These are phyloP conservation scores for Vigna angularis DNA, from an alignment of 306 rosid species.

Conservation along the genomic window DNA sequence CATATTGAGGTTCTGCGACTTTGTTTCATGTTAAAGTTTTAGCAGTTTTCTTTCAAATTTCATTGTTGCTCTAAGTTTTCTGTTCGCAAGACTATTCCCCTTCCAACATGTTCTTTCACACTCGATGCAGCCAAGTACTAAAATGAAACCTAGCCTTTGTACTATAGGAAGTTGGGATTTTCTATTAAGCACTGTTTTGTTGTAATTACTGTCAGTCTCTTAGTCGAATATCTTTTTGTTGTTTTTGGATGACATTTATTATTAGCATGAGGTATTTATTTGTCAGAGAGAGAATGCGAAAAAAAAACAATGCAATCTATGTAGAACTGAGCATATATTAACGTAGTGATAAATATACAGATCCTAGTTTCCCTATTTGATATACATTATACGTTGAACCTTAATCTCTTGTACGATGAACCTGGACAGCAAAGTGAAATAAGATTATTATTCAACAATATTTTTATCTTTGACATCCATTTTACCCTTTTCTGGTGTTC, in stretches of 20 bases:
- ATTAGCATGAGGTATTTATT: not conserved
- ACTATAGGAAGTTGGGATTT: not conserved
- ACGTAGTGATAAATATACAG: not conserved
- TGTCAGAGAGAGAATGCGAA: not conserved
- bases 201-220: not conserved
- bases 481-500: not conserved
- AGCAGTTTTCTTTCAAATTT: slow-evolving; percentile 13
- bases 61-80: slow-evolving; percentile 5
- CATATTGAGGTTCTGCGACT: slow-evolving; percentile 14
- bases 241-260: not conserved
- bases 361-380: not conserved
- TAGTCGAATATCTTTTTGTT: not conserved
- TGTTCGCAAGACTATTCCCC: not conserved
- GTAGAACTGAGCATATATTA: not conserved
- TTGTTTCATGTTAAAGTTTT: slow-evolving; percentile 35
- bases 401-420: not conserved
- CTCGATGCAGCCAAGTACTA: not conserved
- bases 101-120: not conserved
- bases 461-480: not conserved
- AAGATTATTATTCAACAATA: not conserved
- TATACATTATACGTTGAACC: not conserved
- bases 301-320: not conserved
- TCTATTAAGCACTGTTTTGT: not conserved
- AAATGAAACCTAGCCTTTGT: not conserved
- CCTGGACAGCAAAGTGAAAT: not conserved